Conservation (phyloP, 2,329 filamentous ascomycete genomes). For the Diaporthe eres region DNA sequence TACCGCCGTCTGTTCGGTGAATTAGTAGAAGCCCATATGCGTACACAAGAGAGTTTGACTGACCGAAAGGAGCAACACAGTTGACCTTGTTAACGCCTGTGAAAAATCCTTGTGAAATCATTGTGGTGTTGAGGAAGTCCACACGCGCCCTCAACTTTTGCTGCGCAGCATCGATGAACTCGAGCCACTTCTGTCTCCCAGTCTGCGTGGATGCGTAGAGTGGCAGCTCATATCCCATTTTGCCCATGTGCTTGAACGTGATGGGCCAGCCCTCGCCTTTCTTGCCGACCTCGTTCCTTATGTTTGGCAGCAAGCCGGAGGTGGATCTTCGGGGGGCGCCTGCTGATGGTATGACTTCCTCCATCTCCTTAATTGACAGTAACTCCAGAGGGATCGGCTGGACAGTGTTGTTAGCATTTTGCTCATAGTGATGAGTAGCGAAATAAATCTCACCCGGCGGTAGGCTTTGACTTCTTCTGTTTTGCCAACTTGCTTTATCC, state of each 20-base stretch:
- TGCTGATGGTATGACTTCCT: constrained; percentile 87
- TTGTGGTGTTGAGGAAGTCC: constrained; percentile 86
- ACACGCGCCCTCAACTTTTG: constrained; percentile 88
- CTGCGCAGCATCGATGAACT: constrained; percentile 93
- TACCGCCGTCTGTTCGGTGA: constrained; percentile 81
- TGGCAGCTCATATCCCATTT: constrained; percentile 93
- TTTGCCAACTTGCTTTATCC: constrained; percentile 93
- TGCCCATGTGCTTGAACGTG: constrained; percentile 95
- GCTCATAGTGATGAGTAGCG: background rate
- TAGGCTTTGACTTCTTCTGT: constrained; percentile 96
- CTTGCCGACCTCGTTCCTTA: constrained; percentile 68
- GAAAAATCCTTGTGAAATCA: constrained; percentile 73
- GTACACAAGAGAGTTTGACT: constrained; percentile 49
- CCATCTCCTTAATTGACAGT: constrained; percentile 95
- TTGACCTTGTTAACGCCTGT: constrained; percentile 85
- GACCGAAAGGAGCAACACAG: constrained; percentile 92
- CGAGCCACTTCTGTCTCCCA: constrained; percentile 95
- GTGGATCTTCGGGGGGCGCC: constrained; percentile 89
- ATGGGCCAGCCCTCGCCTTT: constrained; percentile 88
- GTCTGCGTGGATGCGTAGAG: constrained; percentile 89
- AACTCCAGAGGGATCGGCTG: constrained; percentile 94
- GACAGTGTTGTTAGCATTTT: constrained; percentile 43
- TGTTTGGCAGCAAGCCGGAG: constrained; percentile 80
- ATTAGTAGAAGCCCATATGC: constrained; percentile 42
- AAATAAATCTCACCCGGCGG: constrained; percentile 68